A percentile compares a stretch with the other conserved stretches of the same genome.
phyloP scores from a whole-genome alignment of 2,329 filamentous ascomycete species.

The Pseudogymnoascus sp. region DNA sequence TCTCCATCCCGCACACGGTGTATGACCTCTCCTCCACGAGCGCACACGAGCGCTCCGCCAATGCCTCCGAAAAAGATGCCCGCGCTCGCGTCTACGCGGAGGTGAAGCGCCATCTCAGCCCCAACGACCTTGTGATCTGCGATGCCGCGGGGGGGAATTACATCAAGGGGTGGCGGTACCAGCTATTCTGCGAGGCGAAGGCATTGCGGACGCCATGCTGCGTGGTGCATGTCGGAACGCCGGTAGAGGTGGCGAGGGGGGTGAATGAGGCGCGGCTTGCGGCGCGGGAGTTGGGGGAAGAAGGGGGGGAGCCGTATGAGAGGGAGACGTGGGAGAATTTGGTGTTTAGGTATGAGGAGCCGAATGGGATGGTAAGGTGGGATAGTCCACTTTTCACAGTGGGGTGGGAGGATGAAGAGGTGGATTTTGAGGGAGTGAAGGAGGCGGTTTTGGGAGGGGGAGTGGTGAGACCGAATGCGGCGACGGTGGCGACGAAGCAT shows the following conservation, averaged over 20 bases:
- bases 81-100: conserved; percentile 67
- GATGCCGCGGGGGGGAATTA: conserved; percentile 64
- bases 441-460: conserved; percentile 54
- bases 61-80: conserved; percentile 71
- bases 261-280: conserved; percentile 54
- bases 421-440: conserved; percentile 65
- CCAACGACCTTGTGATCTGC: conserved; percentile 67
- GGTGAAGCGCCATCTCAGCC: conserved; percentile 65
- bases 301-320: conserved; percentile 27
- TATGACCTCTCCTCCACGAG: conserved; percentile 56
- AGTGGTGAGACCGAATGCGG: conserved; percentile 62
- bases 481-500: conserved; percentile 60
- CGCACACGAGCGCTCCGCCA: conserved; percentile 58
- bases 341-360: conserved; percentile 71
- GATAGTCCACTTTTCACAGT: conserved; percentile 75
- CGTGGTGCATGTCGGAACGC: conserved; percentile 57
- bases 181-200: conserved; percentile 78
- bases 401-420: conserved; percentile 62
- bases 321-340: conserved; percentile 28
- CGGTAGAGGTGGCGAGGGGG: conserved; percentile 40
- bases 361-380: conserved; percentile 77
- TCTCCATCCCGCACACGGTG: conserved; percentile 60
- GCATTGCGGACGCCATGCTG: conserved; percentile 67
- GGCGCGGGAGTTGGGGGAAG: conserved; percentile 20
- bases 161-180: conserved; percentile 84